phyloP scores from a whole-genome alignment of 2,329 filamentous ascomycete genomes.

The Xylariaceae sp. region DNA sequence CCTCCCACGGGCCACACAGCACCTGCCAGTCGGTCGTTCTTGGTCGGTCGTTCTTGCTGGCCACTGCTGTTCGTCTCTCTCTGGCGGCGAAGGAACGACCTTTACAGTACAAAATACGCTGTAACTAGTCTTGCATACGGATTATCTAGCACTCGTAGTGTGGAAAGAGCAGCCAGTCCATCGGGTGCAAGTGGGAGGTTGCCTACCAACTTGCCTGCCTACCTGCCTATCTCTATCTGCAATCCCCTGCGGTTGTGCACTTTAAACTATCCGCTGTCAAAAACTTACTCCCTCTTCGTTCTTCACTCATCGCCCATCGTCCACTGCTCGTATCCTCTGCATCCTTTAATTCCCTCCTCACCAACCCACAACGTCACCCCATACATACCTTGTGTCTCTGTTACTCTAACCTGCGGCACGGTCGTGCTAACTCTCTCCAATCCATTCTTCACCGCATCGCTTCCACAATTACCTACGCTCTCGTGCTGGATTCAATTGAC shows the following conservation, averaged over 20 bases:
- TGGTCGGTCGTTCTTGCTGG: background rate
- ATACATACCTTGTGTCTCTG: slow-evolving; percentile 4
- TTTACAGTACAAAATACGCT: background rate
- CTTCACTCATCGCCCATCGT: slow-evolving; percentile 7
- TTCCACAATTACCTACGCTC: background rate
- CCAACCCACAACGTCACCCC: slow-evolving; percentile 10
- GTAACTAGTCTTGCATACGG: background rate
- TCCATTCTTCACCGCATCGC: slow-evolving; percentile 7
- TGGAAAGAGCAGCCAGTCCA: background rate
- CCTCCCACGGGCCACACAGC: background rate
- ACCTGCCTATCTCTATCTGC: background rate
- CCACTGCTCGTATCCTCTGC: slow-evolving; percentile 16
- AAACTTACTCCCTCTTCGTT: slow-evolving; percentile 6
- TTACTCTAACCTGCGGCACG: slow-evolving; percentile 2
- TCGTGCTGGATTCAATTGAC: slow-evolving; percentile 5
- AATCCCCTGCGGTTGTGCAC: background rate
- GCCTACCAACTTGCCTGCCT: background rate
- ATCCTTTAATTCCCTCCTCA: slow-evolving; percentile 14
- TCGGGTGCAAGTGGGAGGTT: background rate
- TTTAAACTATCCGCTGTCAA: slow-evolving; percentile 5
- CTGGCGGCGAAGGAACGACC: background rate
- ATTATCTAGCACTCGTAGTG: too few relatives aligned
- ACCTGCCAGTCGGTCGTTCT: background rate
- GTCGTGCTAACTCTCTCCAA: slow-evolving; percentile 12
- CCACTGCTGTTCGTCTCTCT: background rate